Evolutionary conservation across 1,284 basidiomycete species (phyloP).

Genomic region (Coniferiporia weirii): DNA sequence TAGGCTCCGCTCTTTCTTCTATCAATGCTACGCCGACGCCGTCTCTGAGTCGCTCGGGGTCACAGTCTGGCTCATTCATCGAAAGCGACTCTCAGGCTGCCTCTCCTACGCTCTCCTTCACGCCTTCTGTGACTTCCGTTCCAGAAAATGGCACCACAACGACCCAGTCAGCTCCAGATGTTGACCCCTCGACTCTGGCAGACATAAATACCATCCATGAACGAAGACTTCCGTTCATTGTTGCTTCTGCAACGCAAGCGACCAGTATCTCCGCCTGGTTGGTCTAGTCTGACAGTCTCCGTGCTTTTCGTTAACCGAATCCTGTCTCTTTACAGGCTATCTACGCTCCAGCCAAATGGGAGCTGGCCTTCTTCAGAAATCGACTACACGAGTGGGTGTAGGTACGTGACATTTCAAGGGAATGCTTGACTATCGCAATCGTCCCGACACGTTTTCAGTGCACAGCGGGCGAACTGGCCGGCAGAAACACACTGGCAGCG

Average conservation of each 20-base stretch:
- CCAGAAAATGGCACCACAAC: slow-evolving; percentile 2
- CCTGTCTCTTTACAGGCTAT: slow-evolving; percentile 31
- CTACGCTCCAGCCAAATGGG: slow-evolving; percentile 41
- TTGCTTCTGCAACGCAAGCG: slow-evolving; percentile 24
- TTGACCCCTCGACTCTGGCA: slow-evolving; percentile 14
- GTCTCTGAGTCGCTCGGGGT: too few species aligned
- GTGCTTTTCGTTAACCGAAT: background rate
- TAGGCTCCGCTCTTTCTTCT: background rate
- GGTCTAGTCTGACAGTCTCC: background rate
- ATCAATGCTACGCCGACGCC: background rate
- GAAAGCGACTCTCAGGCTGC: background rate
- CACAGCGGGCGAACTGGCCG: slow-evolving; percentile 62
- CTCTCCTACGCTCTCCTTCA: background rate
- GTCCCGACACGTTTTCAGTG: slow-evolving; percentile 22
- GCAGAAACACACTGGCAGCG: slow-evolving; percentile 57
- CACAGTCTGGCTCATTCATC: background rate
- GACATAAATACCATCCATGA: slow-evolving; percentile 27
- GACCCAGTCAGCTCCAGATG: slow-evolving; percentile 1
- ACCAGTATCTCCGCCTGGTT: slow-evolving; percentile 26
- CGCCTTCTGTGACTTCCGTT: background rate
- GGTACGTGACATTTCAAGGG: background rate
- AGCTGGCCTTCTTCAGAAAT: slow-evolving; percentile 52
- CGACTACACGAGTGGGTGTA: slow-evolving; percentile 54
- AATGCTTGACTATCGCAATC: too few species aligned
- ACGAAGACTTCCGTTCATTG: slow-evolving; percentile 27